Conservation (phyloP, 176 grass and related monocot genomes). For the Aegilops tauschii region DNA sequence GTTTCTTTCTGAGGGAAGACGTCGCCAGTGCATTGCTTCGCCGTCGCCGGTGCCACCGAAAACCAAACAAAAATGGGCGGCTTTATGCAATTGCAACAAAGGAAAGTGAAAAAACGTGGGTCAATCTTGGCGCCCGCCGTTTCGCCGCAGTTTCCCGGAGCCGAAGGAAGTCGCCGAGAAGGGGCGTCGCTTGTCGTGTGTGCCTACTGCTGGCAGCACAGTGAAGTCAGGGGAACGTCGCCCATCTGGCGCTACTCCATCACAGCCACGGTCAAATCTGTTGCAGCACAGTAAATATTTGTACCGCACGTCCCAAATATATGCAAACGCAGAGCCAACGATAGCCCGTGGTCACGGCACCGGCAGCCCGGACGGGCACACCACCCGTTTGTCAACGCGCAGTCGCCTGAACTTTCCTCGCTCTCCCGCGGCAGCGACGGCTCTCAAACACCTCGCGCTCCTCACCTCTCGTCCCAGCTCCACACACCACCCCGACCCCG, state of each 20-base stretch:
- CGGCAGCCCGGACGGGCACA: too few species aligned
- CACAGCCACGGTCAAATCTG: not conserved
- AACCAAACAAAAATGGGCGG: not conserved
- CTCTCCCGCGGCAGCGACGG: not conserved
- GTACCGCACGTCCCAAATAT: too few species aligned
- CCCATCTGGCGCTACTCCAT: not conserved
- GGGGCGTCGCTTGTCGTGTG: not conserved
- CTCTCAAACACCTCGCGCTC: not conserved
- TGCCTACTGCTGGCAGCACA: not conserved
- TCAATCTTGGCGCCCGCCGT: not conserved
- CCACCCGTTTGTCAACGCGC: conserved; percentile 13
- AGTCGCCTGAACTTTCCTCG: not conserved
- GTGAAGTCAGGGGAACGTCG: not conserved
- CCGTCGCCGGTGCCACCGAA: not conserved
- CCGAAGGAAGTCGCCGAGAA: not conserved
- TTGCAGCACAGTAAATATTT: not conserved
- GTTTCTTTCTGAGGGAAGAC: not conserved
- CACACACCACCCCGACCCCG: not conserved
- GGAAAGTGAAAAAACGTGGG: not conserved
- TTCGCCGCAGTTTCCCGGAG: not conserved
- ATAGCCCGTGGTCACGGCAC: too few species aligned
- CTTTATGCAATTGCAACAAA: too few species aligned
- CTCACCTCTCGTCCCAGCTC: not conserved
- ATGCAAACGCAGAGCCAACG: too few species aligned
- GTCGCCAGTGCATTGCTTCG: not conserved